phyloP scores from a whole-genome alignment of 768 basidiomycete genomes.

The Paxillus rubicundulus region DNA sequence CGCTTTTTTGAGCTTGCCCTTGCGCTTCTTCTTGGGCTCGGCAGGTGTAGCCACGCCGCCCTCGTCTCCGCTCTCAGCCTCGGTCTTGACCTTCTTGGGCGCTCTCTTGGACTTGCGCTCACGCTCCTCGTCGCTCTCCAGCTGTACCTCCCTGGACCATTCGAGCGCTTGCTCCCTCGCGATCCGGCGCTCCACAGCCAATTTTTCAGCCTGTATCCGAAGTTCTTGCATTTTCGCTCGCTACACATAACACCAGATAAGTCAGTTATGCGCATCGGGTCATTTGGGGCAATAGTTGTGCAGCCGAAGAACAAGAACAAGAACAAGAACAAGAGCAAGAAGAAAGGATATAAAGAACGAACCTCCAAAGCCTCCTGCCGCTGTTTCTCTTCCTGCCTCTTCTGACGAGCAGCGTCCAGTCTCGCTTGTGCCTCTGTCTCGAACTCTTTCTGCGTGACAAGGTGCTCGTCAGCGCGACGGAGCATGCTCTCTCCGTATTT shows the following conservation, averaged over 20 bases:
- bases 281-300: no score
- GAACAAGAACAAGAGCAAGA: no score
- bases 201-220: conserved; percentile 65
- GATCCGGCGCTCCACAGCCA: conserved; percentile 75
- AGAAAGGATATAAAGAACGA: conserved; percentile 28
- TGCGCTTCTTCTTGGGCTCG: conserved; percentile 77
- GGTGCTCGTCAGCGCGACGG: conserved; percentile 76
- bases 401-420: conserved; percentile 72
- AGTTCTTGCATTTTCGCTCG: conserved; percentile 60
- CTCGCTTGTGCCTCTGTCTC: conserved; percentile 71
- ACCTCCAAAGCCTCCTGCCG: conserved; percentile 67
- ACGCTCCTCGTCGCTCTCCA: conserved; percentile 76
- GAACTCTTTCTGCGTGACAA: conserved; percentile 64
- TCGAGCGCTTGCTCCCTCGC: conserved; percentile 78
- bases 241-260: conserved; percentile 36
- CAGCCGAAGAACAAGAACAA: no score
- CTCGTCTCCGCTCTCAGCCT: conserved; percentile 51
- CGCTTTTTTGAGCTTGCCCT: conserved; percentile 66
- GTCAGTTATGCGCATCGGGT: background rate
- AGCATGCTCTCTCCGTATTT: conserved; percentile 89
- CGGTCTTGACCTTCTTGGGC: conserved; percentile 52
- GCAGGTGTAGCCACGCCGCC: conserved; percentile 21
- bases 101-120: conserved; percentile 61
- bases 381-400: conserved; percentile 77
- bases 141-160: conserved; percentile 68